Conservation (phyloP, 78 protist genomes). For the Dictyostelium capitatum region DNA sequence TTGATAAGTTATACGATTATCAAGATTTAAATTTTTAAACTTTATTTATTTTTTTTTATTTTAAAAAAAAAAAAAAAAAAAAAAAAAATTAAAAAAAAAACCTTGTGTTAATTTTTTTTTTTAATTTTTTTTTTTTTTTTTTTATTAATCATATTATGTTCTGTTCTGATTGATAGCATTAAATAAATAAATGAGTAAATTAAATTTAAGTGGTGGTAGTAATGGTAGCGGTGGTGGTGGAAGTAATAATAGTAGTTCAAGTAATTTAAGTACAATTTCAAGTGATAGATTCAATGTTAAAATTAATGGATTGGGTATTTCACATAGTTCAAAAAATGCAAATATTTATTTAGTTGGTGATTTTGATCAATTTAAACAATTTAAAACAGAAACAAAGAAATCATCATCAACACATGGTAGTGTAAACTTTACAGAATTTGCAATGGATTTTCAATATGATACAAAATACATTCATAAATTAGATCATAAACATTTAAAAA, state of each 20-base stretch:
- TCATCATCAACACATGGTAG: slow-evolving; percentile 21
- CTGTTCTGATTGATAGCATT: not conserved
- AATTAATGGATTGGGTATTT: not conserved
- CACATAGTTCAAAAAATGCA: slow-evolving; percentile 11
- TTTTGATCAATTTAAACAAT: slow-evolving; percentile 51
- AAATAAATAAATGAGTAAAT: no score
- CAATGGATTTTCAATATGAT: slow-evolving; percentile 51
- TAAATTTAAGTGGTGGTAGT: no score
- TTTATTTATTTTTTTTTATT: no score
- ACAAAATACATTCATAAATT: slow-evolving; percentile 63
- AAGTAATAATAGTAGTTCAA: not conserved
- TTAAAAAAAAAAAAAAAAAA: not conserved
- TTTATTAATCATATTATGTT: no score
- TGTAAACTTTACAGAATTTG: not conserved
- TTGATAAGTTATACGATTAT: no score
- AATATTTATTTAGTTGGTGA: slow-evolving; percentile 29
- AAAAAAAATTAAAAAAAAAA: not conserved
- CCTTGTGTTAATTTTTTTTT: no score
- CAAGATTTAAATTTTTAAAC: no score
- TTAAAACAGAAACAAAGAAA: slow-evolving; percentile 30
- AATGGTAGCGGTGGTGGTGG: not conserved
- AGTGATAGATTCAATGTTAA: slow-evolving; percentile 20
- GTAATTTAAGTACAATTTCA: not conserved
- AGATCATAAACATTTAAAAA: slow-evolving; percentile 24
- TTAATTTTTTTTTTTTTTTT: no score